These are phyloP conservation scores for Symbiodinium pilosum DNA, from an alignment of 73 alveolate genomes.

Conservation along the genomic window DNA sequence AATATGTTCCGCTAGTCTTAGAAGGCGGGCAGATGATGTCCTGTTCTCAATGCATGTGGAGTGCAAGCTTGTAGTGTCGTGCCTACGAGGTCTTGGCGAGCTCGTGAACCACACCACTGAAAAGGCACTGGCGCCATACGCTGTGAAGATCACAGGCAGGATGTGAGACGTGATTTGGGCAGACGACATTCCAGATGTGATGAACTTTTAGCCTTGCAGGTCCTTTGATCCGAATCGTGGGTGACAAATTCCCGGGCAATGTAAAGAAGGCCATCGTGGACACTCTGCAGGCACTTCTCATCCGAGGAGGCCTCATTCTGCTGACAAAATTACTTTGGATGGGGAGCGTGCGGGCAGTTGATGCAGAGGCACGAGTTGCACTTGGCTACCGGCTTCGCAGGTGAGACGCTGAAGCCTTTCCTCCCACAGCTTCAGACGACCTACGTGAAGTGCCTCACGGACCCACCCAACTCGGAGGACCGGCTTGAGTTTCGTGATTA, in stretches of 20 bases:
- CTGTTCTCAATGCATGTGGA: too few relatives aligned
- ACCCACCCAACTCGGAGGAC: slow-evolving; percentile 91
- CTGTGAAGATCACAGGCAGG: slow-evolving; percentile 61
- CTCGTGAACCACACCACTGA: slow-evolving; percentile 77
- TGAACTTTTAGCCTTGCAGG: slow-evolving; percentile 96
- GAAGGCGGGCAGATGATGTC: not conserved
- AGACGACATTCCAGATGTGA: not conserved
- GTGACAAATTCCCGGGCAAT: slow-evolving; percentile 97
- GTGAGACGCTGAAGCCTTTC: slow-evolving; percentile 95
- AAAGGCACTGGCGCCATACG: slow-evolving; percentile 64
- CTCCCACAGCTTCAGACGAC: slow-evolving; percentile 97
- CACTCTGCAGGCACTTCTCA: slow-evolving; percentile 94
- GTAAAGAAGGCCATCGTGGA: slow-evolving; percentile 96
- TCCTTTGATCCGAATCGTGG: slow-evolving; percentile 97
- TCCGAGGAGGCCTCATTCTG: slow-evolving; percentile 84
- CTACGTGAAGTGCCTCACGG: slow-evolving; percentile 96
- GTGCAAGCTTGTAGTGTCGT: too few relatives aligned
- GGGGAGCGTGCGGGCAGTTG: too few relatives aligned
- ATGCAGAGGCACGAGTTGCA: too few relatives aligned
- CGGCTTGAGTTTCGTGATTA: not conserved
- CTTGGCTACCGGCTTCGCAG: slow-evolving; percentile 10
- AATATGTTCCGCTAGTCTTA: too few relatives aligned
- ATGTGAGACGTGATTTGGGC: not conserved
- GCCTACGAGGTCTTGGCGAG: slow-evolving; percentile 47
- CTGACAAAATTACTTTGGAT: too few relatives aligned